phyloP scores from a whole-genome alignment of 2,329 filamentous ascomycete species.

The Pseudohalonectria lignicola region DNA sequence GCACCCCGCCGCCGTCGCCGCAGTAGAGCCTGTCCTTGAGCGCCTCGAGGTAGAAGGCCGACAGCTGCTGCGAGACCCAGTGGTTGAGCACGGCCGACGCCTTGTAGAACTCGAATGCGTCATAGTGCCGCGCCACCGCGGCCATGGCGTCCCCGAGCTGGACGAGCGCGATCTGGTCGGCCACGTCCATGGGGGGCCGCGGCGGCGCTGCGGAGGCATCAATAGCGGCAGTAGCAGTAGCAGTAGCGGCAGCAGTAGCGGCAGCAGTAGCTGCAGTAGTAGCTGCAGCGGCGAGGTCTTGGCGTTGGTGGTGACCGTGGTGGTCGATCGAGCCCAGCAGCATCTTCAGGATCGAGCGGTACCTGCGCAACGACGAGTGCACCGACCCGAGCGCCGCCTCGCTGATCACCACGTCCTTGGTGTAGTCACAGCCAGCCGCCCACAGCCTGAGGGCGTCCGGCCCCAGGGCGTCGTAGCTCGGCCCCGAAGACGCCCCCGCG shows the following conservation, averaged over 20 bases:
- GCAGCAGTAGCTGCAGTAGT: too few relatives aligned
- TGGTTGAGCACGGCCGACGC: constrained; percentile 63
- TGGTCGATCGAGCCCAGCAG: constrained; percentile 62
- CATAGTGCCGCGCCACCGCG: constrained; percentile 54
- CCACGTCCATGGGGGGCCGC: constrained; percentile 14
- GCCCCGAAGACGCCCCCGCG: constrained; percentile 9
- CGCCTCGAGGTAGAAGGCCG: constrained; percentile 87
- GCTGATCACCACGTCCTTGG: constrained; percentile 74
- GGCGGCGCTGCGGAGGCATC: too few relatives aligned
- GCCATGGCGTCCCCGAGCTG: constrained; percentile 58
- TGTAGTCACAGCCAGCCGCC: constrained; percentile 89
- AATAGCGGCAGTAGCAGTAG: too few relatives aligned
- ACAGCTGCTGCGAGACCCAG: constrained; percentile 76
- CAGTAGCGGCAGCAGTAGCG: too few relatives aligned
- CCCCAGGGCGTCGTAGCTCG: constrained; percentile 58
- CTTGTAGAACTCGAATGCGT: constrained; percentile 72
- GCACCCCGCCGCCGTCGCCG: constrained; percentile 53
- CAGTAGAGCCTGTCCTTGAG: constrained; percentile 91
- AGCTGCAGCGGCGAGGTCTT: constrained; percentile 38
- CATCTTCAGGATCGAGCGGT: constrained; percentile 83
- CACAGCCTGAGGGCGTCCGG: constrained; percentile 82
- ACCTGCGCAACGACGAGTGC: constrained; percentile 71
- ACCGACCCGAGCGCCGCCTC: constrained; percentile 65
- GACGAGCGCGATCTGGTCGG: constrained; percentile 67
- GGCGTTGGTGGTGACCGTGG: constrained; percentile 38